A percentile compares a stretch with the other conserved stretches of the same genome.
These are phyloP conservation scores for Candida buenavistaensis DNA, from an alignment of 1,139 yeast species.

Conservation along the genomic window DNA sequence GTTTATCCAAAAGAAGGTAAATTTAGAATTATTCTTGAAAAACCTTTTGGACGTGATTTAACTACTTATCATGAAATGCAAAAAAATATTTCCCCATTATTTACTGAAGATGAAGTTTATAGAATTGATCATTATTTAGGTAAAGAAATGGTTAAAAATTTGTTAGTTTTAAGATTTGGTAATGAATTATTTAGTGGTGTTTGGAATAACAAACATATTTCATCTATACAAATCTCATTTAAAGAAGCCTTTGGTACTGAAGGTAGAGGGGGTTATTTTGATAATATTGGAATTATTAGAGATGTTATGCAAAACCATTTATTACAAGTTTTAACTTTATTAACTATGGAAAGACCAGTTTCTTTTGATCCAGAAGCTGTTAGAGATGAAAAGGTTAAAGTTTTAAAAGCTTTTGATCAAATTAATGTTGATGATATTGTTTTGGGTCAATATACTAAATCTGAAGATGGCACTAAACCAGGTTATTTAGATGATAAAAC, in stretches of 20 bases:
- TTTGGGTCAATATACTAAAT: conserved; percentile 83
- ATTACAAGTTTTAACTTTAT: conserved; percentile 84
- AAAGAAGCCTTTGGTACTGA: conserved; percentile 98
- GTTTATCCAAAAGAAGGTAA: conserved; percentile 69
- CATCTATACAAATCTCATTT: conserved; percentile 82
- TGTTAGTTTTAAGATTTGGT: conserved; percentile 85
- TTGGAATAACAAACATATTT: conserved; percentile 81
- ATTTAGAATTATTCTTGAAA: conserved; percentile 87
- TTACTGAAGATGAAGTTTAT: conserved; percentile 87
- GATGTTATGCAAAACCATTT: conserved; percentile 98
- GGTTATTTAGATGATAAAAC: conserved; percentile 91
- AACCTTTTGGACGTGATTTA: conserved; percentile 96
- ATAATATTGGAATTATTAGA: conserved; percentile 90
- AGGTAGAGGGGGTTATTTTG: conserved; percentile 98
- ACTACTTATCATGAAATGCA: conserved; percentile 77
- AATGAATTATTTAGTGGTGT: conserved; percentile 80
- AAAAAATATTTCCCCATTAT: conserved; percentile 74
- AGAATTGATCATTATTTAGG: conserved; percentile 98
- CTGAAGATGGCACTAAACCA: conserved; percentile 87
- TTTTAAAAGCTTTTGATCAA: conserved; percentile 76
- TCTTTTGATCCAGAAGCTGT: conserved; percentile 89
- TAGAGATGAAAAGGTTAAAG: conserved; percentile 94
- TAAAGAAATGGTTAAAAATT: conserved; percentile 95
- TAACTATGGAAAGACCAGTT: conserved; percentile 95
- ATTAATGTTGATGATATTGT: conserved; percentile 67